Evolutionary conservation across 2,329 filamentous ascomycete species (phyloP).

Genomic region (Daldinia sp.): DNA sequence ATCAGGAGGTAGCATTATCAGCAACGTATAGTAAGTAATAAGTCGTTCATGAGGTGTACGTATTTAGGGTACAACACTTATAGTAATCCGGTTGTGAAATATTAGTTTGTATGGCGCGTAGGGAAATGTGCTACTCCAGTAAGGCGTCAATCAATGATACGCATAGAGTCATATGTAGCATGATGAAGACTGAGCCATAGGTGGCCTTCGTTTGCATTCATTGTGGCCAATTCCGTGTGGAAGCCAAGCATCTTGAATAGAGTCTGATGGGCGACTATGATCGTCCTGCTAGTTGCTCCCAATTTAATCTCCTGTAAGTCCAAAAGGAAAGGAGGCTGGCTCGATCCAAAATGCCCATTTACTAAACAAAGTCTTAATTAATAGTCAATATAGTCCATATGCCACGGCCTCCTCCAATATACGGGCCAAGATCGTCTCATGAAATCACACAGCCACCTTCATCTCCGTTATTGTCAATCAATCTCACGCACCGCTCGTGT

Average conservation of each 20-base stretch:
- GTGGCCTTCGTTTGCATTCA: too few relatives aligned
- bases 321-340: too few relatives aligned
- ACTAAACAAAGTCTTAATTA: not conserved
- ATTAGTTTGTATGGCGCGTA: not conserved
- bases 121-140: not conserved
- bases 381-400: not conserved
- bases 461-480: not conserved
- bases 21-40: not conserved
- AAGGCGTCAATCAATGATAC: not conserved
- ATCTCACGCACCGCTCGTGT: not conserved
- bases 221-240: too few relatives aligned
- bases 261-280: too few relatives aligned
- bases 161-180: too few relatives aligned
- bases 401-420: not conserved
- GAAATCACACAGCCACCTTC: not conserved
- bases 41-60: not conserved
- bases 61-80: not conserved
- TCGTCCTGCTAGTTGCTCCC: too few relatives aligned
- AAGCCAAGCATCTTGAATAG: too few relatives aligned
- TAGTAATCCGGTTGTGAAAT: not conserved
- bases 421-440: not conserved
- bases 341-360: too few relatives aligned
- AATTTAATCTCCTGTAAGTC: too few relatives aligned
- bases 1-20: not conserved
- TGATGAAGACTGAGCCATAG: too few relatives aligned